Evolutionary conservation across 2,329 filamentous ascomycete species (phyloP), one percentile per base, ranked within the genome.

Genomic region (Aspergillus brasiliensis): DNA sequence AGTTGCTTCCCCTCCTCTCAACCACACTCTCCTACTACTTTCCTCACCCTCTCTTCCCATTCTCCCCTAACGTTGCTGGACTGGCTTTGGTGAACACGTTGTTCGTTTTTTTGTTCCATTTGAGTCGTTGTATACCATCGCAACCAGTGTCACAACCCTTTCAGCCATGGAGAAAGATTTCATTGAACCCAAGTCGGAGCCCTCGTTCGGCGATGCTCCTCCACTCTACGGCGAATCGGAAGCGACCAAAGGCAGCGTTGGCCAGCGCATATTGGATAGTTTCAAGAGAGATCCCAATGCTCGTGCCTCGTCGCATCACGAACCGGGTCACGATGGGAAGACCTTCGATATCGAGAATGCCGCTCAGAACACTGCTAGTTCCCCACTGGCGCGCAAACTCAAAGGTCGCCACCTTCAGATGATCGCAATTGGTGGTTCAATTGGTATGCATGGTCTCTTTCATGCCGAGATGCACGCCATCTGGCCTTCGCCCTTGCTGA

Each of bases 371-470:
- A 93, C 91, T 1, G 90, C 91, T 3, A 84, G 88, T 65, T 89
- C 91, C 48, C 87, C 89, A 7, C 82, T 98, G 53, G 86, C 90
- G 53, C 84, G 92, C 70, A 88, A 87, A 74, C 78, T 96, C 67
- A 95, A 96, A 78, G 87, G 88, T 19, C 84, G 92, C 51, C 94
- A 98, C 80, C 74, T 97, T 73, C 93, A 97, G 80, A 97, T 97
- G 94, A 97, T 97, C 81, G 94, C 94, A 13, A 96, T 97, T 67
- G 92, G 92, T 68, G 93, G 93, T 46, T 94, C 91, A 10, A 97
- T 97, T 69, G 91, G 90, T 86, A 79, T 57, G 76, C 37, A 17
- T 27, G 15, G 17, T 5, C 21, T 62, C 62, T 37, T 37, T 56
- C 51, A 57, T 25, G 15, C 34, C 38, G n/a, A 38, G 7, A 27